phyloP scores from a whole-genome alignment of 129 eudicot genomes.

The Chrysanthemum seticuspe region DNA sequence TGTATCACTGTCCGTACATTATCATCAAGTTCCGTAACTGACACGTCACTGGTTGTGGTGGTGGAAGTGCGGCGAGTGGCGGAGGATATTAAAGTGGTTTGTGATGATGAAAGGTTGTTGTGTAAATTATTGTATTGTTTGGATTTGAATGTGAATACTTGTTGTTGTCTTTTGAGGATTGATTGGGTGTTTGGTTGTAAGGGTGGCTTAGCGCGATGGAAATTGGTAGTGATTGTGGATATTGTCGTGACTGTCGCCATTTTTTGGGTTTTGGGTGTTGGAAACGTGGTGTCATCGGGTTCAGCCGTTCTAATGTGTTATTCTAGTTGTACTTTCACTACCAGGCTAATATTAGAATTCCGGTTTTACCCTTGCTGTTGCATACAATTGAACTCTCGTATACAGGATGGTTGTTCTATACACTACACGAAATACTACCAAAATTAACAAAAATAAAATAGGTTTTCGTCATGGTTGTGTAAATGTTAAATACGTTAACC shows the following conservation, averaged over 20 bases:
- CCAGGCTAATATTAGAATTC: too few species aligned
- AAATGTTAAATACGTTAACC: too few species aligned
- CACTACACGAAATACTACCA: too few species aligned
- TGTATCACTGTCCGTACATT: constrained; percentile 42
- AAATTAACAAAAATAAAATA: too few species aligned
- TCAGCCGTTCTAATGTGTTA: too few species aligned
- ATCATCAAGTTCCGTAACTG: constrained; percentile 48
- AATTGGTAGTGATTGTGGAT: constrained; percentile 7
- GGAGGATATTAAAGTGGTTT: constrained; percentile 12
- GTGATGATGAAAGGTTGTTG: neutral
- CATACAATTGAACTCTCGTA: too few species aligned
- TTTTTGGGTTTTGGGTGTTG: neutral
- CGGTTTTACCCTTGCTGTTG: too few species aligned
- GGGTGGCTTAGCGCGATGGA: constrained; percentile 4
- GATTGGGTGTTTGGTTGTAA: constrained; percentile 18
- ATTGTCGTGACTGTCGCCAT: constrained; percentile 26
- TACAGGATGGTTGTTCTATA: too few species aligned
- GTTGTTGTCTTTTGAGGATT: constrained; percentile 11
- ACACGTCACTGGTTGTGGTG: constrained; percentile 10
- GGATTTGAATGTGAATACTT: constrained; percentile 14
- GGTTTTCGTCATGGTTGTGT: too few species aligned
- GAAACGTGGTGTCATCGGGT: too few species aligned
- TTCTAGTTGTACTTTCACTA: too few species aligned
- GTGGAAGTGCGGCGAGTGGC: constrained; percentile 42
- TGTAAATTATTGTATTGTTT: constrained; percentile 11